phyloP scores from a whole-genome alignment of 805 yeast genomes.

The Kurtzmaniella cleridarum region DNA sequence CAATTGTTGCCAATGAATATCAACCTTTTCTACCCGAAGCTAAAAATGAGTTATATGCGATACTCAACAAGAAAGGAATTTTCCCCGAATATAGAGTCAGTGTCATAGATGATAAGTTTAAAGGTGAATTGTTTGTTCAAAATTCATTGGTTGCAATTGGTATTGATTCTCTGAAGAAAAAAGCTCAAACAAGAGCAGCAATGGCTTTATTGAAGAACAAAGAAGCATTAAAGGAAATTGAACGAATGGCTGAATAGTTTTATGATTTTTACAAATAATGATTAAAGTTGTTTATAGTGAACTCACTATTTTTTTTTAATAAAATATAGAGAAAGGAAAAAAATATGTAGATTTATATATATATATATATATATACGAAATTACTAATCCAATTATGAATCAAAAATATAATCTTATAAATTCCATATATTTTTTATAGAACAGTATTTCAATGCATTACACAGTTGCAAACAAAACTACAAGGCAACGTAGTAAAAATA shows the following conservation, averaged over 20 bases:
- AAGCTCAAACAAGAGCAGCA: slow-evolving; percentile 38
- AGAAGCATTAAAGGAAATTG: slow-evolving; percentile 9
- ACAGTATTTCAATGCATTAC: no score
- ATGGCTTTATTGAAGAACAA: slow-evolving; percentile 26
- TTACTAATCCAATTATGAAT: no score
- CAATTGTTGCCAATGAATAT: slow-evolving; percentile 22
- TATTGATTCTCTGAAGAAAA: slow-evolving; percentile 31
- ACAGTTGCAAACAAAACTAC: no score
- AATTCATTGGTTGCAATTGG: slow-evolving; percentile 26
- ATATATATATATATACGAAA: no score
- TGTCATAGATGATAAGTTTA: slow-evolving; percentile 18
- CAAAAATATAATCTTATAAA: no score
- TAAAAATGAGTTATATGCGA: slow-evolving; percentile 35
- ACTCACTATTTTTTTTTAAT: no score
- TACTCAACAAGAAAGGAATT: slow-evolving; percentile 26
- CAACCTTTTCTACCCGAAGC: slow-evolving; percentile 27
- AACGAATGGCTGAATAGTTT: not conserved
- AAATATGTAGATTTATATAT: not conserved
- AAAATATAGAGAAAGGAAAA: not conserved
- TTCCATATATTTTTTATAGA: no score
- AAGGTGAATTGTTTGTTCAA: slow-evolving; percentile 25
- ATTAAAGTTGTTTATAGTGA: no score
- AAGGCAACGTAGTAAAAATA: no score
- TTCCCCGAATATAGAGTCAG: slow-evolving; percentile 29
- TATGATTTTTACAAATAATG: no score